Percentiles rank a stretch among this genome's conserved stretches.
These are phyloP conservation scores for Colletotrichum trifolii DNA, from an alignment of 2,329 filamentous ascomycete genomes.

Conservation along the genomic window DNA sequence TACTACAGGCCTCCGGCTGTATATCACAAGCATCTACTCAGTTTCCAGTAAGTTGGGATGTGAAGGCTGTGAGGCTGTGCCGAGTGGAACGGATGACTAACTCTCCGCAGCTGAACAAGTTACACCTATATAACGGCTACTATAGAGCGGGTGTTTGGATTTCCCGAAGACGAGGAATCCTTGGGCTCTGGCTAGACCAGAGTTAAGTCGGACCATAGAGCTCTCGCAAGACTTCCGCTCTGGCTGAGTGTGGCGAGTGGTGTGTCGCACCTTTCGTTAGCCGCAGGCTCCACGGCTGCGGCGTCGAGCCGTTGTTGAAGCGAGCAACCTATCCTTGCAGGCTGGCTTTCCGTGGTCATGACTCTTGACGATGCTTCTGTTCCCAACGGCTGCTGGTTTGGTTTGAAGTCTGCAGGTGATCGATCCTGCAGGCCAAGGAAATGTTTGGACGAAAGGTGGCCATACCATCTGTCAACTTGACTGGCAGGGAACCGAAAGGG, in stretches of 20 bases:
- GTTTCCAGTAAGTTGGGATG: slow-evolving; percentile 26
- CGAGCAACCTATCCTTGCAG: not conserved
- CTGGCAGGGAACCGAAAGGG: slow-evolving; percentile 7
- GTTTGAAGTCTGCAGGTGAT: slow-evolving; percentile 7
- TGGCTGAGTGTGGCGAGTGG: slow-evolving; percentile 13
- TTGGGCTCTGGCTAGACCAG: slow-evolving; percentile 13
- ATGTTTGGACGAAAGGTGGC: slow-evolving; percentile 23
- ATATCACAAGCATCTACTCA: slow-evolving; percentile 1
- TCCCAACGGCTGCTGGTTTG: not conserved
- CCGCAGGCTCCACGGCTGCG: slow-evolving; percentile 11
- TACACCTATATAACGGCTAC: slow-evolving; percentile 17
- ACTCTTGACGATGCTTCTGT: slow-evolving; percentile 6
- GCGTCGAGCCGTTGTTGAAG: not conserved
- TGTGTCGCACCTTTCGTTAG: not conserved
- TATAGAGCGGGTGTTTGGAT: slow-evolving; percentile 12
- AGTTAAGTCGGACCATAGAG: slow-evolving; percentile 21
- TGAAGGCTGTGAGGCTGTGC: slow-evolving; percentile 5
- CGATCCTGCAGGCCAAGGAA: slow-evolving; percentile 19
- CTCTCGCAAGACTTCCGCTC: slow-evolving; percentile 1
- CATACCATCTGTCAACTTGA: slow-evolving; percentile 13
- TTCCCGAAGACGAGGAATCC: slow-evolving; percentile 15
- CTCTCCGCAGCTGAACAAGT: slow-evolving; percentile 22
- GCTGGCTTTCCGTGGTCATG: not conserved
- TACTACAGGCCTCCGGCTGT: not conserved
- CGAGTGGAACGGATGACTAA: slow-evolving; percentile 18